Evolutionary conservation across 768 basidiomycete species (phyloP), one percentile per base, ranked within the genome.

Genomic region (Boletus insuetus): DNA sequence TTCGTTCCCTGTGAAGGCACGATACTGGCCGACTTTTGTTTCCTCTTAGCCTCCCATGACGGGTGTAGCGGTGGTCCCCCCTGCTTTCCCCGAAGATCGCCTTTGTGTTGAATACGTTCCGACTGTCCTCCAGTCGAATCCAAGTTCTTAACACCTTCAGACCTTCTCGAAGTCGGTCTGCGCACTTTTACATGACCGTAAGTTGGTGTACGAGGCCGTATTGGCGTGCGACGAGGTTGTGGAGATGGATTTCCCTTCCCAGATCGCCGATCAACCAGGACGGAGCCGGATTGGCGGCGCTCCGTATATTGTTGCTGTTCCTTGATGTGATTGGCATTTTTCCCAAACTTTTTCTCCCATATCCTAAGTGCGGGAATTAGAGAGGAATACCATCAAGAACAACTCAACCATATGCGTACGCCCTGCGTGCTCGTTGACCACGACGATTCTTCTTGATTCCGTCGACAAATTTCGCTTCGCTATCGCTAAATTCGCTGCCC

Each of bases 331-430:
- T 96, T 97, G 22, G 96, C 95, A 57, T 86, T 83, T 56, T 78
- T 82, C 46, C 96, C 96, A 63, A 84, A 98, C 71, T 94, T 98
- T 75, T 94, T 95, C 74, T 98, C 96, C 95, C 96, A 98, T 61
- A 98, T 97, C 3, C 95, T 98, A 64, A 29, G 40, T 11, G 29
- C 22, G 8, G 31, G 51, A 63, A 55, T 55, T 48, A 51, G 39
- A 42, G 46, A 35, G 20, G 13, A 13, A 22, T 37, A 37, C 16
- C 13, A 3, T 31, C 37, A 24, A 17, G 22, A 58, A 51, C 46
- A 17, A n/a, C 26, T 8, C 26, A 10, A 37, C 4, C 6, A 48
- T 44, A 3, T 14, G 87, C 95, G 81, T 70, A 97, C 97, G 90
- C 91, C 74, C 88, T 79, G 56, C 97, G 79, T n/a, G 96, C 96